These are phyloP conservation scores for Candida saitoana DNA, from an alignment of 805 yeast species.

Conservation along the genomic window DNA sequence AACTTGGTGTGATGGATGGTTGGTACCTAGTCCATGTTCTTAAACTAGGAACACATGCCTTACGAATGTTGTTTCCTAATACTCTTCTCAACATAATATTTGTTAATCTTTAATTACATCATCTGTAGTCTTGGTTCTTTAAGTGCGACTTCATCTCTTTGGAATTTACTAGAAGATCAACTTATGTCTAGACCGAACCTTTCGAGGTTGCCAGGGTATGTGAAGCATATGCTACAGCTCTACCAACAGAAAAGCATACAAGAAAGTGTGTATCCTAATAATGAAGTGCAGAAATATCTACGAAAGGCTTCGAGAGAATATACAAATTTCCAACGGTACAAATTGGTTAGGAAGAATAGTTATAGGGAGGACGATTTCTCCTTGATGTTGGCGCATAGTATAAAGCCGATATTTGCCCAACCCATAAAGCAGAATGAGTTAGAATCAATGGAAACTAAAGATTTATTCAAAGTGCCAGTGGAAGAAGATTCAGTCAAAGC, in stretches of 20 bases:
- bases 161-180: not conserved
- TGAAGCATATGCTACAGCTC: conserved; percentile 14
- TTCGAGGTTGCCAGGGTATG: conserved; percentile 19
- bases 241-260: conserved; percentile 17
- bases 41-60: not conserved
- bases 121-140: not conserved
- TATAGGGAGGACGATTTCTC: conserved; percentile 7
- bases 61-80: too few relatives aligned
- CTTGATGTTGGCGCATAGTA: not conserved
- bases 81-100: not conserved
- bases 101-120: too few relatives aligned
- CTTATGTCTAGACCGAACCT: conserved; percentile 17
- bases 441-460: conserved; percentile 1
- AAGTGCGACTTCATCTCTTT: not conserved
- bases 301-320: conserved; percentile 16
- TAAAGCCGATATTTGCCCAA: not conserved
- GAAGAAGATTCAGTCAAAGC: conserved; percentile 1
- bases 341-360: conserved; percentile 12
- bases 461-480: conserved; percentile 1
- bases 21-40: not conserved
- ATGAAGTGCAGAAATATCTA: conserved; percentile 13
- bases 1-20: not conserved
- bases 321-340: conserved; percentile 17
- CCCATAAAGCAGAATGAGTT: not conserved
- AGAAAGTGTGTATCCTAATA: conserved; percentile 9